These are phyloP conservation scores for Verticillium alfalfae DNA, from an alignment of 2,329 filamentous ascomycete genomes.

Conservation along the genomic window DNA sequence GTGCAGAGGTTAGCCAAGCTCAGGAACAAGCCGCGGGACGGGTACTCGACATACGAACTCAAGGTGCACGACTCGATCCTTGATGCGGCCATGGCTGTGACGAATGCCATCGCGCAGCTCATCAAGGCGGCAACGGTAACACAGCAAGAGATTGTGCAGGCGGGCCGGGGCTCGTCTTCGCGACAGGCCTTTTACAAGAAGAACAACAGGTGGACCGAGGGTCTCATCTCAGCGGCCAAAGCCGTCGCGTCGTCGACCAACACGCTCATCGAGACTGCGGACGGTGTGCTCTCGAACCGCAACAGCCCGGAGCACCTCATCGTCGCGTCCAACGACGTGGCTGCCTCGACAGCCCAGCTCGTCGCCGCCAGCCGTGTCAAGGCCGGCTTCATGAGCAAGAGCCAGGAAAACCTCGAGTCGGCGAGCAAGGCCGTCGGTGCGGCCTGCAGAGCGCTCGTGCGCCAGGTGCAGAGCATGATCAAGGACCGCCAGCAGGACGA, in stretches of 20 bases:
- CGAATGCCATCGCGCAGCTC: slow-evolving; percentile 85
- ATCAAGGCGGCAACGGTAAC: slow-evolving; percentile 92
- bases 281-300: slow-evolving; percentile 85
- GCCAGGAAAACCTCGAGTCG: slow-evolving; percentile 82
- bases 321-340: slow-evolving; percentile 94
- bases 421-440: slow-evolving; percentile 89
- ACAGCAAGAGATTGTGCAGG: slow-evolving; percentile 93
- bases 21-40: slow-evolving; percentile 92
- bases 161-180: slow-evolving; percentile 81
- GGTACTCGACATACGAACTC: slow-evolving; percentile 92
- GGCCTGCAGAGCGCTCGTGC: slow-evolving; percentile 80
- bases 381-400: slow-evolving; percentile 97
- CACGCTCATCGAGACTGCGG: slow-evolving; percentile 94
- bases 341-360: slow-evolving; percentile 91
- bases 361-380: slow-evolving; percentile 95
- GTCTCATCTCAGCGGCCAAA: slow-evolving; percentile 94
- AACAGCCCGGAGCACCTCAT: slow-evolving; percentile 97
- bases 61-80: slow-evolving; percentile 94
- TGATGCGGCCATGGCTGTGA: slow-evolving; percentile 87
- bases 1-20: slow-evolving; percentile 84
- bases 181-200: slow-evolving; percentile 98
- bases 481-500: slow-evolving; percentile 76
- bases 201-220: slow-evolving; percentile 99
- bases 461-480: slow-evolving; percentile 93
- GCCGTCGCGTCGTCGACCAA: slow-evolving; percentile 92